Evolutionary conservation across 2,329 filamentous ascomycete genomes (phyloP), one percentile per base, ranked within the genome.

Genomic region (Cercospora sojina): DNA sequence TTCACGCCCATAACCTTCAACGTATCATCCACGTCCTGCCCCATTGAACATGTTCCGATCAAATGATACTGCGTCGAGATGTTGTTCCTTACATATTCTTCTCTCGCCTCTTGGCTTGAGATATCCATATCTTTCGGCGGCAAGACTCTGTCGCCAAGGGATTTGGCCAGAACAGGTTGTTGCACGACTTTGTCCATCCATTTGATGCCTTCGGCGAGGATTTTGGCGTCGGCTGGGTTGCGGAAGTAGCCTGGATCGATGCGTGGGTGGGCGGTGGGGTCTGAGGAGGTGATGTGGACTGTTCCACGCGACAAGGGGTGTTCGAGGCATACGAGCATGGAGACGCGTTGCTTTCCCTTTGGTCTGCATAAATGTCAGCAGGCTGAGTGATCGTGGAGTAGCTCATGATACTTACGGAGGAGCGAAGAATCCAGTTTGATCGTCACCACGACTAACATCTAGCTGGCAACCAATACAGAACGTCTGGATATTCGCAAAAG

Each of bases 121-220:
- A 76, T 68, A 25, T 70, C 72, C 3, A 64, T 64, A 43, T 71
- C 63, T 35, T 71, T 64, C 13, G 72, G 77, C 69, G 74, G 80
- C 56, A 76, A 75, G 5, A 77, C 74, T 2, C 80, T 74, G 7
- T 73, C 69, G 1, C 69, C 71, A 5, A 86, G 80, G 16, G 74
- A 80, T 29, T 81, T 73, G 0, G 77, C 77, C 41, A 85, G 82
- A 0, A 77, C 75, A 0, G 81, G 77, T 4, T 78, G 79, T 7
- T 80, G 74, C 4, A 79, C 78, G 75, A 86, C 82, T 31, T 79
- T 74, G 2, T 82, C 76, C 41, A 81, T 72, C 64, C 85, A 76
- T 47, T 74, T 72, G 61, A 78, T 70, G 3, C 73, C 74, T 58
- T 73, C 73, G 4, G 75, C 72, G 9, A 78, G 66, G 29, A 78